phyloP scores from a whole-genome alignment of 148 eudicot genomes.

The Heliamphora exappendiculata region DNA sequence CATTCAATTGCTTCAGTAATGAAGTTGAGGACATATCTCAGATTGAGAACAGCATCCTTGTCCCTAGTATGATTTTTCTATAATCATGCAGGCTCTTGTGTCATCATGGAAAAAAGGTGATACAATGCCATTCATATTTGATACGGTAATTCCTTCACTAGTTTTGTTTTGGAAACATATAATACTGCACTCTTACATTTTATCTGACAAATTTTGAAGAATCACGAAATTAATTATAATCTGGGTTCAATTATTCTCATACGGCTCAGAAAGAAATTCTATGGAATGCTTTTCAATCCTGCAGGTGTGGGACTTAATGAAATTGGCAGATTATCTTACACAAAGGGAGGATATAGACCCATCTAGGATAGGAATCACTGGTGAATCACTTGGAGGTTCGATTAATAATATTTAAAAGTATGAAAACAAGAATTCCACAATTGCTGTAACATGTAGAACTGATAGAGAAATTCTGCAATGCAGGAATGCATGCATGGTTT shows the following conservation, averaged over 20 bases:
- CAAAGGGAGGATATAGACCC: conserved; percentile 69
- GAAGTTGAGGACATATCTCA: not conserved
- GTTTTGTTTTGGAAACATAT: not conserved
- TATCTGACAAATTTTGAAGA: not conserved
- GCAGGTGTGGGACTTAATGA: conserved; percentile 94
- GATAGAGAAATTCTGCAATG: not conserved
- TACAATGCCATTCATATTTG: conserved; percentile 95
- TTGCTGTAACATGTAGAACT: not conserved
- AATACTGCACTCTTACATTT: not conserved
- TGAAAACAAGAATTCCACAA: not conserved
- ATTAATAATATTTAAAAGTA: conserved; percentile 2
- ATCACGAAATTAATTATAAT: not conserved
- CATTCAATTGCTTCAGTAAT: not conserved
- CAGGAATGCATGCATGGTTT: conserved; percentile 99
- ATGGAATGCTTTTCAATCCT: conserved; percentile 6
- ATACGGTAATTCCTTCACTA: conserved; percentile 44
- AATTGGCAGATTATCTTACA: conserved; percentile 80
- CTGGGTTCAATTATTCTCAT: not conserved
- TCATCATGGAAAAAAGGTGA: conserved; percentile 87
- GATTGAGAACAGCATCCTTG: not conserved
- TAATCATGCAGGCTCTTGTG: conserved; percentile 66
- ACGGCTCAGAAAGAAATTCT: not conserved
- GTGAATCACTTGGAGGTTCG: conserved; percentile 99
- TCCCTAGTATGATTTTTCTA: conserved; percentile 9
- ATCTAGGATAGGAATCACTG: conserved; percentile 81